A percentile compares a stretch with the other conserved stretches of the same genome.
These are phyloP conservation scores for Heliamphora pulchella DNA, from an alignment of 179 eudicot genomes.

Conservation along the genomic window DNA sequence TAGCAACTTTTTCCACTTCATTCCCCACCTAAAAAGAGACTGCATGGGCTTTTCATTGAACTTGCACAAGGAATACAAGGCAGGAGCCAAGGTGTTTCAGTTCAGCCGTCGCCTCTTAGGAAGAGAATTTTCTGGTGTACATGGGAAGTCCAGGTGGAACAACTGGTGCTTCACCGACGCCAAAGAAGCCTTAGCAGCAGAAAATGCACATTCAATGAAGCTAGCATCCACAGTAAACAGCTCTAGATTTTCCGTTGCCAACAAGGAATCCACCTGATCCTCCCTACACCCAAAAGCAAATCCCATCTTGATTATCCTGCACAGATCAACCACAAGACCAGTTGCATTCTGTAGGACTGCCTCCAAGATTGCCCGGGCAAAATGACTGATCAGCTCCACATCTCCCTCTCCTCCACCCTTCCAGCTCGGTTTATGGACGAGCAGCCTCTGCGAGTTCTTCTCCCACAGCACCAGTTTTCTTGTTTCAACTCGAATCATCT, in stretches of 20 bases:
- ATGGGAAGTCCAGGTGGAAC: background rate
- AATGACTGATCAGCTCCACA: background rate
- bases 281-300: constrained; percentile 14
- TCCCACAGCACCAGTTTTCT: constrained; percentile 15
- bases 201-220: constrained; percentile 15
- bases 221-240: background rate
- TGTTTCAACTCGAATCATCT: background rate
- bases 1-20: background rate
- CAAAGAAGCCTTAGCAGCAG: background rate
- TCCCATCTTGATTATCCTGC: constrained; percentile 11
- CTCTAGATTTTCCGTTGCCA: constrained; percentile 14
- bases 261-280: constrained; percentile 8
- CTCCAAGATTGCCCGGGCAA: constrained; percentile 10
- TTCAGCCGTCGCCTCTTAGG: background rate
- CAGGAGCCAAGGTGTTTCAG: background rate
- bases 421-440: constrained; percentile 15
- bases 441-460: constrained; percentile 2
- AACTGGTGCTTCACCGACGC: background rate
- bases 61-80: background rate
- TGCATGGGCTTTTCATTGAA: too few species aligned
- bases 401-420: background rate
- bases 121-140: background rate
- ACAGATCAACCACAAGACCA: constrained; percentile 7
- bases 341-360: constrained; percentile 5
- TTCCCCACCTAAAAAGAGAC: background rate